Conservation (phyloP, 164 flowering plant species). For the Stephania yunnanensis region DNA sequence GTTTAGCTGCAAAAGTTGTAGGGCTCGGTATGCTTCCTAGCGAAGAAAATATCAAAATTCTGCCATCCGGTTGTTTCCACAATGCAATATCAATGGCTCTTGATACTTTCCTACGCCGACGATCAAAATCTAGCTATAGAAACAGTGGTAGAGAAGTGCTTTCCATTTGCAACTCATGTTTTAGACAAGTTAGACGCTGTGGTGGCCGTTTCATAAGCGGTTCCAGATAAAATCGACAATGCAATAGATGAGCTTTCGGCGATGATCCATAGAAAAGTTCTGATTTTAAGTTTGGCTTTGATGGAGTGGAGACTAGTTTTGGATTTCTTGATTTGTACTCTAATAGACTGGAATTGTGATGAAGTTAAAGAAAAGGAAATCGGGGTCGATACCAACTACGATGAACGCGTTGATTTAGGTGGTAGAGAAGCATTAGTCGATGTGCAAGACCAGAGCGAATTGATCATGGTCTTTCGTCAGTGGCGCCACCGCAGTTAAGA, state of each 20-base stretch:
- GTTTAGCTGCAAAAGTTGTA: conserved; percentile 28
- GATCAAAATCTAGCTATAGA: conserved; percentile 37
- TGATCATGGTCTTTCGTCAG: neutral
- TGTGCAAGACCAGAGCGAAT: neutral
- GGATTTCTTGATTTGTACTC: conserved; percentile 17
- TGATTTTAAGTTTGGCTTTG: conserved; percentile 22
- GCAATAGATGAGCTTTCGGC: conserved; percentile 20
- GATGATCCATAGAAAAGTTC: conserved; percentile 15
- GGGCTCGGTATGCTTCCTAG: conserved; percentile 33
- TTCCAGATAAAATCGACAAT: no score
- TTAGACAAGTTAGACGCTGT: conserved; percentile 44
- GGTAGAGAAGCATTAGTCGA: no score
- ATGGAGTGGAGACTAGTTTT: conserved; percentile 23
- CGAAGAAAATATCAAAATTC: conserved; percentile 19
- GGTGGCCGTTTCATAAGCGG: no score
- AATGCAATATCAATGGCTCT: conserved; percentile 31
- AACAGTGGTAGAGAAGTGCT: conserved; percentile 26
- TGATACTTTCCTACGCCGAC: conserved; percentile 38
- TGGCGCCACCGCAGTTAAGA: no score
- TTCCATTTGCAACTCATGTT: conserved; percentile 39
- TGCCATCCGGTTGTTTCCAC: conserved; percentile 8
- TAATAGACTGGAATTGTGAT: conserved; percentile 3
- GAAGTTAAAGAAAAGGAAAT: no score
- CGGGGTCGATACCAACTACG: conserved; percentile 19
- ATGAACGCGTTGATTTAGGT: neutral